Evolutionary conservation across 306 rosid species (phyloP).

Genomic region (Cicer pinnatifidum): DNA sequence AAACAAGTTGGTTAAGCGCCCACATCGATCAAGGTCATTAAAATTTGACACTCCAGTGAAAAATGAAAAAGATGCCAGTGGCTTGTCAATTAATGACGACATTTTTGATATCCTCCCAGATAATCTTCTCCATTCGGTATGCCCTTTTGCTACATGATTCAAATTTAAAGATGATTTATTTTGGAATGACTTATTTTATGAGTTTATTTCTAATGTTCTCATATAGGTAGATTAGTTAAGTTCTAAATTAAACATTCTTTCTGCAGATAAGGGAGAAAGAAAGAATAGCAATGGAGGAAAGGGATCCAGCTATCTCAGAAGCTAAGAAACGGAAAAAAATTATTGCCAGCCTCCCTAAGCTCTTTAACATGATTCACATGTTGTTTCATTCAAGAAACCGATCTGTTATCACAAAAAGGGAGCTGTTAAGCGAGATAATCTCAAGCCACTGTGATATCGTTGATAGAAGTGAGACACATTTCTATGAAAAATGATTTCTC

Average conservation of each 20-base stretch:
- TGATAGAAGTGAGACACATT: constrained; percentile 66
- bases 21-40: constrained; percentile 63
- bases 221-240: not conserved
- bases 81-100: constrained; percentile 51
- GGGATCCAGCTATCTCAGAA: constrained; percentile 67
- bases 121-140: constrained; percentile 76
- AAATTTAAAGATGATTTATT: not conserved
- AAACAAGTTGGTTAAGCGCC: constrained; percentile 62
- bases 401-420: constrained; percentile 65
- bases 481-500: not conserved
- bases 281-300: constrained; percentile 66
- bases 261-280: constrained; percentile 83
- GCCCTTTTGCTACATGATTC: constrained; percentile 24
- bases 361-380: constrained; percentile 73
- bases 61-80: constrained; percentile 43
- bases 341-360: constrained; percentile 74
- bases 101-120: constrained; percentile 59
- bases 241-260: constrained; percentile 32
- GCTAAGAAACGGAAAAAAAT: constrained; percentile 72
- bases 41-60: constrained; percentile 72
- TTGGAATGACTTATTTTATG: not conserved
- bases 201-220: not conserved
- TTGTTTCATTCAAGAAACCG: constrained; percentile 62
- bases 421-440: constrained; percentile 75
- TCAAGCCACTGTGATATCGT: constrained; percentile 54